phyloP scores from a whole-genome alignment of 345 rosid genomes.

The Aquilaria malaccensis region DNA sequence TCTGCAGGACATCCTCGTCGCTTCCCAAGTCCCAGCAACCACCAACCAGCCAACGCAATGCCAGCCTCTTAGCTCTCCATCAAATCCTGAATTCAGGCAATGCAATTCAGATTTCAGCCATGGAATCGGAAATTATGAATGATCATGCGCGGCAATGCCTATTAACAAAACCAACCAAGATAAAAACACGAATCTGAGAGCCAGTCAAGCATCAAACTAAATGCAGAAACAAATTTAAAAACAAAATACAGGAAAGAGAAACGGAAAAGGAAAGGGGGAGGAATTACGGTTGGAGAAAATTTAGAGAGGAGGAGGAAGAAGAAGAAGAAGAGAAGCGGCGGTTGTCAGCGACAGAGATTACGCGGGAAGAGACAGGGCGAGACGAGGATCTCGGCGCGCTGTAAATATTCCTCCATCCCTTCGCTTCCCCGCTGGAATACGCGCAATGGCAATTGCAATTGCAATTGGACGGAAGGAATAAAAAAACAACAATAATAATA shows the following conservation, averaged over 20 bases:
- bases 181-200: neutral
- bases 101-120: neutral
- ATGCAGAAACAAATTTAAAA: too few species aligned
- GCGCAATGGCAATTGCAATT: too few species aligned
- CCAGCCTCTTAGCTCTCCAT: constrained; percentile 13
- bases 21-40: neutral
- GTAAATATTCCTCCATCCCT: neutral
- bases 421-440: neutral
- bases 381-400: constrained; percentile 13
- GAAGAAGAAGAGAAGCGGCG: neutral
- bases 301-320: too few species aligned
- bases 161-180: neutral
- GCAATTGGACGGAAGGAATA: too few species aligned
- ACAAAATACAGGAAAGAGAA: too few species aligned
- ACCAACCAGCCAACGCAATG: neutral
- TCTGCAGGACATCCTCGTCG: constrained; percentile 33
- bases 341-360: constrained; percentile 7
- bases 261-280: too few species aligned
- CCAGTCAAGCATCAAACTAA: too few species aligned
- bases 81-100: neutral
- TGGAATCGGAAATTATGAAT: neutral
- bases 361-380: neutral
- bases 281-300: too few species aligned
- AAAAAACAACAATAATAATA: too few species aligned
- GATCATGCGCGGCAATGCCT: neutral